phyloP scores from a whole-genome alignment of 2,329 filamentous ascomycete species.

The Botrytis deweyae region DNA sequence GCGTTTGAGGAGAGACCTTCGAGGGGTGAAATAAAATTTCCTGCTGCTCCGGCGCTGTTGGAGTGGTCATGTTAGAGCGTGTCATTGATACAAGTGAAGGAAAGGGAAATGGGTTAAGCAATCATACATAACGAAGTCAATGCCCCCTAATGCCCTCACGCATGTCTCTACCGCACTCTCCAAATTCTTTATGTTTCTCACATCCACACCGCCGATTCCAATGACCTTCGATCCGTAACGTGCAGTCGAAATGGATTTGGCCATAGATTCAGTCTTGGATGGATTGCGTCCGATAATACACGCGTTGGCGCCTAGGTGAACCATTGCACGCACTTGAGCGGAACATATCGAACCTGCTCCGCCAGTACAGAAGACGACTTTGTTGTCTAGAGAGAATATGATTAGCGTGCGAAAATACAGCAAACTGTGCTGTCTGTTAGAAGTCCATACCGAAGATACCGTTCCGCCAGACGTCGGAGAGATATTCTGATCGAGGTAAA shows the following conservation, averaged over 20 bases:
- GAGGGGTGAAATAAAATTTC: constrained; percentile 90
- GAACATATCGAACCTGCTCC: constrained; percentile 93
- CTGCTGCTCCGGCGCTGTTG: constrained; percentile 81
- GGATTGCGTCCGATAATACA: constrained; percentile 90
- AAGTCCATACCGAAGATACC: constrained; percentile 72
- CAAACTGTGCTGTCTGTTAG: neutral
- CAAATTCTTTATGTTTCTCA: constrained; percentile 70
- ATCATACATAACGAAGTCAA: constrained; percentile 86
- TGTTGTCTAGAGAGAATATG: constrained; percentile 59
- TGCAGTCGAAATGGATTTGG: constrained; percentile 77
- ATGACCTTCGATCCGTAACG: constrained; percentile 80
- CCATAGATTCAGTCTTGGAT: constrained; percentile 80
- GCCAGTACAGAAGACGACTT: constrained; percentile 93
- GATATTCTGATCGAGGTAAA: constrained; percentile 68
- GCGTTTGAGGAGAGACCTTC: constrained; percentile 80
- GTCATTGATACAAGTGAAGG: neutral
- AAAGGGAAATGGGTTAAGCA: constrained; percentile 17
- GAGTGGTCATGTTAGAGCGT: constrained; percentile 2
- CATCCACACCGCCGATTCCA: constrained; percentile 77
- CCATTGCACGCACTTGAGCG: constrained; percentile 86
- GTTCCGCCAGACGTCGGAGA: constrained; percentile 83
- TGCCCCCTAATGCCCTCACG: constrained; percentile 76
- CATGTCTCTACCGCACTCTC: constrained; percentile 75
- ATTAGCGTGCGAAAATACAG: constrained; percentile 20
- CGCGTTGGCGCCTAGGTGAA: constrained; percentile 87